Evolutionary conservation across 192 early-diverging fungal genomes (phyloP).

Genomic region (Backusella tarrabulga): DNA sequence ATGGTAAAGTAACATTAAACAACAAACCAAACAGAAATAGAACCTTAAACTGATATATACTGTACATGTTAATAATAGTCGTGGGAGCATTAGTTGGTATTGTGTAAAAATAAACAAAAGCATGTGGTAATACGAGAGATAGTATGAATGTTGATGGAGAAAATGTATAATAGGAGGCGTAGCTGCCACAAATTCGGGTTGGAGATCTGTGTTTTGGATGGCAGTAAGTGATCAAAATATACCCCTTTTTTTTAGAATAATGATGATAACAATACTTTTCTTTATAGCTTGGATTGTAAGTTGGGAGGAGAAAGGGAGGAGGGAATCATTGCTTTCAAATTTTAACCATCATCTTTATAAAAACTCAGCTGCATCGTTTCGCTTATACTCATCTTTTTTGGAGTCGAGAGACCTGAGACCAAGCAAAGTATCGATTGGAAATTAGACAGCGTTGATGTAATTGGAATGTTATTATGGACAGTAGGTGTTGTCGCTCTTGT

Average conservation of each 20-base stretch:
- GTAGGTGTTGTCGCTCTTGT: slow-evolving; percentile 42
- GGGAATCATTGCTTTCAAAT: background rate
- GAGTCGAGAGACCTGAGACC: slow-evolving; percentile 26
- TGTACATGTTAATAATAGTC: no score
- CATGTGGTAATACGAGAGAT: background rate
- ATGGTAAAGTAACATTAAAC: background rate
- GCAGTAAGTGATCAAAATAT: slow-evolving; percentile 8
- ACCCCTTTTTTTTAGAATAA: background rate
- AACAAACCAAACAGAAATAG: no score
- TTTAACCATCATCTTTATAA: slow-evolving; percentile 11
- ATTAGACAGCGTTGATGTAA: slow-evolving; percentile 47
- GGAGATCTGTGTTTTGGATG: slow-evolving; percentile 35
- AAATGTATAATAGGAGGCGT: slow-evolving; percentile 32
- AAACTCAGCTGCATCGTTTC: slow-evolving; percentile 33
- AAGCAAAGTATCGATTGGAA: slow-evolving; percentile 7
- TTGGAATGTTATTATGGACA: slow-evolving; percentile 45
- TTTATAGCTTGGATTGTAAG: slow-evolving; percentile 50
- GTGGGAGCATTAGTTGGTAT: slow-evolving; percentile 31
- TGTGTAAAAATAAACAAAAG: slow-evolving; percentile 12
- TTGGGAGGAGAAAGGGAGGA: slow-evolving; percentile 12
- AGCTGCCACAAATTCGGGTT: slow-evolving; percentile 39
- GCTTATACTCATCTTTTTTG: slow-evolving; percentile 34
- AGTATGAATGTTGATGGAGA: background rate
- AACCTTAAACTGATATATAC: no score
- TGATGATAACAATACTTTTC: slow-evolving; percentile 17